Base-by-base conservation (phyloP, 192 early-diverging fungal genomes). In the Mortierella claussenii region DNA sequence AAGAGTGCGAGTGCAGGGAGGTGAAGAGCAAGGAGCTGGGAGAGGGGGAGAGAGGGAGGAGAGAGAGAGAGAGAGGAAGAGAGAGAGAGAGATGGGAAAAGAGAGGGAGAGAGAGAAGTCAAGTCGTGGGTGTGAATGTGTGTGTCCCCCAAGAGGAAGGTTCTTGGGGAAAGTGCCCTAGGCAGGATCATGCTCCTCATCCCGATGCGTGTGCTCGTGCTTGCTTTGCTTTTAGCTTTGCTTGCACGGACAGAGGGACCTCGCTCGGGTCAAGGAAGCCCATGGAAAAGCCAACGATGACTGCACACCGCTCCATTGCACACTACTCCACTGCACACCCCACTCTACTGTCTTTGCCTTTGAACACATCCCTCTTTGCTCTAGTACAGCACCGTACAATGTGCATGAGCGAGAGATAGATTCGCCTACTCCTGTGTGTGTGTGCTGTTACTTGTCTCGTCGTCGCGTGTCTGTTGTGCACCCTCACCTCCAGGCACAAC, bases 171-270 rank as follows among this genome's bases (percentile, higher is more conserved):
- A n/a, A n/a, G n/a, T n/a, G n/a, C n/a, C n/a, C n/a, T n/a, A n/a
- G n/a, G n/a, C n/a, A n/a, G n/a, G n/a, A n/a, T n/a, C 47, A 23
- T 7, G 10, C 5, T 26, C 23, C 32, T 61, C 49, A 12, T n/a
- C 46, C 45, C 46, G 55, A n/a, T 37, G 17, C 18, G 32, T 26
- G 57, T 31, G 44, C 55, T 43, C 27, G 27, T 31, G 56, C 44
- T 43, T 27, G 21, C 40, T n/a, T n/a, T n/a, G n/a, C n/a, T n/a
- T n/a, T n/a, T n/a, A n/a, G n/a, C n/a, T n/a, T n/a, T n/a, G n/a
- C n/a, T n/a, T n/a, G n/a, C n/a, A n/a, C n/a, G n/a, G n/a, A n/a
- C n/a, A n/a, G n/a, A n/a, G n/a, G n/a, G n/a, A n/a, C n/a, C n/a
- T n/a, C n/a, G n/a, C n/a, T n/a, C n/a, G n/a, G 28, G 2, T 49